Evolutionary conservation across 176 grass and related monocot genomes (phyloP).

Genomic region (Eremochloa ophiuroides): DNA sequence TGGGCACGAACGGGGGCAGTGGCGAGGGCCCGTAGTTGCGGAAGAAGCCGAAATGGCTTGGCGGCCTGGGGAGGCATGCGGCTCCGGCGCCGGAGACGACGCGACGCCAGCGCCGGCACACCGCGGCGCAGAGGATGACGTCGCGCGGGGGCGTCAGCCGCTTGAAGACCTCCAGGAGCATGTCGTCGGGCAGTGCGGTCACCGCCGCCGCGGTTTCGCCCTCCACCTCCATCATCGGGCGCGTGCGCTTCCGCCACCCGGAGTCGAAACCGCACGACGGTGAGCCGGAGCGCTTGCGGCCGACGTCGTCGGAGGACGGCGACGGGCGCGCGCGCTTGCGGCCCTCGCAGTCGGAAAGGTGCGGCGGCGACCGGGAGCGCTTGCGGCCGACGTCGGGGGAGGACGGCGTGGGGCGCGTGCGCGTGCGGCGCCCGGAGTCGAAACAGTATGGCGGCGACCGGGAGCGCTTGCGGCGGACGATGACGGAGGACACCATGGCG

Average conservation of each 20-base stretch:
- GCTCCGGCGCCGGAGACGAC: background rate
- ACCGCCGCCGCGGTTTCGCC: background rate
- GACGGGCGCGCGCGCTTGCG: background rate
- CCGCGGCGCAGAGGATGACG: conserved; percentile 30
- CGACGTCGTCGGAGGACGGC: background rate
- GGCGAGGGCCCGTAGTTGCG: conserved; percentile 24
- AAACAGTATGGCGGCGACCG: background rate
- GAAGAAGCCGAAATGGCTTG: conserved; percentile 33
- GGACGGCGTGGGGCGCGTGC: background rate
- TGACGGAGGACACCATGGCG: background rate
- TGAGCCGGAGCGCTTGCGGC: conserved; percentile 14
- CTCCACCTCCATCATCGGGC: background rate
- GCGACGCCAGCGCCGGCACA: conserved; percentile 36
- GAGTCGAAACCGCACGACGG: background rate
- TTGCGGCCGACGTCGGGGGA: conserved; percentile 26
- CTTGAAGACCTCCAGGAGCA: conserved; percentile 37
- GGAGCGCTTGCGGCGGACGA: conserved; percentile 27
- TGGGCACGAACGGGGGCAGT: conserved; percentile 34
- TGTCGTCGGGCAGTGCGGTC: conserved; percentile 30
- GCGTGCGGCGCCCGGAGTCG: conserved; percentile 8
- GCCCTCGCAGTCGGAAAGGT: background rate
- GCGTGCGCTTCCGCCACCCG: background rate
- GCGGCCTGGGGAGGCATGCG: conserved; percentile 19
- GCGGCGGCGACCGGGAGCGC: conserved; percentile 17
- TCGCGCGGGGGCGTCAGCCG: background rate